Evolutionary conservation across 78 protist species (phyloP).

Genomic region (Protostelium mycophagum): DNA sequence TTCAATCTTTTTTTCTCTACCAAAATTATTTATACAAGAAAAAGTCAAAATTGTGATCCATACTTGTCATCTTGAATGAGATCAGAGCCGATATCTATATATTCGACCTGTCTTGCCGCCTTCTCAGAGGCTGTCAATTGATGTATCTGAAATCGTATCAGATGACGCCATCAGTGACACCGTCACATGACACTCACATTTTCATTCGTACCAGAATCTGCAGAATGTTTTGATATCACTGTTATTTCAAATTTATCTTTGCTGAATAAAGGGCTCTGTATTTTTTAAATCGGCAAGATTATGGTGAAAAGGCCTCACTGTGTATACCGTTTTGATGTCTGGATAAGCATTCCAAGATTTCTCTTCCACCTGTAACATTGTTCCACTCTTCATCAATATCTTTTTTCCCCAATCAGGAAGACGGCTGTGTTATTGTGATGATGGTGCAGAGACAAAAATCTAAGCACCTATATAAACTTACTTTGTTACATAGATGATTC

Average conservation of each 20-base stretch:
- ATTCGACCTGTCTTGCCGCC: neutral
- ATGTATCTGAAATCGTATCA: neutral
- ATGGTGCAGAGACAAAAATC: neutral
- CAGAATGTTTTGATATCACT: neutral
- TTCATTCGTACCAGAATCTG: neutral
- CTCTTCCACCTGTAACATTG: neutral
- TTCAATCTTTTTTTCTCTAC: no score
- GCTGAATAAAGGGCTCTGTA: neutral
- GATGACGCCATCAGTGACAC: no score
- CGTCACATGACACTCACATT: neutral
- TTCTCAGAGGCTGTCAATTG: neutral
- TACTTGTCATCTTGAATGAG: neutral
- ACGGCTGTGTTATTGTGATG: neutral
- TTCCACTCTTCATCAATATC: neutral
- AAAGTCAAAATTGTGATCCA: neutral
- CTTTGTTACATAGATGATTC: neutral
- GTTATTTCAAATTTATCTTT: neutral
- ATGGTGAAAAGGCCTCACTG: neutral
- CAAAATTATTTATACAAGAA: no score
- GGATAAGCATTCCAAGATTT: neutral
- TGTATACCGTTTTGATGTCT: neutral
- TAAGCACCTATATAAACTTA: no score
- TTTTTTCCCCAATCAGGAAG: neutral
- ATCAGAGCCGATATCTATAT: neutral
- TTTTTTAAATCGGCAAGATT: neutral